Base-by-base conservation (phyloP, 768 basidiomycete species). In the Mycena belliarum region DNA sequence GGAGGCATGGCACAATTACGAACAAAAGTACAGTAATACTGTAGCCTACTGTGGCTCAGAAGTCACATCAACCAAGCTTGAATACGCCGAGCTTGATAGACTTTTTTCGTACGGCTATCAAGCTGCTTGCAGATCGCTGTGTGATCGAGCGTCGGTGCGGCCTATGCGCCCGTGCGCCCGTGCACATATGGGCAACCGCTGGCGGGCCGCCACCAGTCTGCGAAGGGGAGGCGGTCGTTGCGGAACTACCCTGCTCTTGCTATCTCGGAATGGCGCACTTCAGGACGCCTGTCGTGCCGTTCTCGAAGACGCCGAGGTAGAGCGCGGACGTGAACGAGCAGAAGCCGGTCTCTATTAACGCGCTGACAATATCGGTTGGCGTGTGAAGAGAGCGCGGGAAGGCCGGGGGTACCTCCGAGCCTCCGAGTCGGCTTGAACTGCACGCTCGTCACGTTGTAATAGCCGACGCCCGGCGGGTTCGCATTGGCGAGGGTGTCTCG, bases 401-500 rank as follows among this genome's bases (percentile, higher is more conserved):
- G n/a, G n/a, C n/a, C n/a, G n/a, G n/a, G n/a, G n/a, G n/a, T n/a
- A n/a, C n/a, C n/a, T n/a, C n/a, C 60, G 1, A 32, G 25, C 56
- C 57, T 58, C 50, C n/a, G 56, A 55, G 7, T 54, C 32, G n/a
- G 52, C 63, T 55, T n/a, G 24, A 49, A 48, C 42, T 55, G 49
- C 8, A 59, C n/a, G n/a, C n/a, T n/a, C n/a, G n/a, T n/a, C n/a
- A 55, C 51, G 29, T 65, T 53, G 50, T 65, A 65, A 41, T 55
- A 65, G 9, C 48, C 53, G 12, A 62, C 56, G 11, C 60, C 63
- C 14, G 60, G n/a, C n/a, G n/a, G 57, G 33, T 65, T 65, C 16
- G 64, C 46, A 38, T 63, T 58, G 18, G 64, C 61, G 18, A 60
- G 55, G 11, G 64, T 63, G 47, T 56, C 29, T 65, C 61, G 49